Conservation (phyloP, 768 basidiomycete genomes). For the Hypholoma sublateritium region DNA sequence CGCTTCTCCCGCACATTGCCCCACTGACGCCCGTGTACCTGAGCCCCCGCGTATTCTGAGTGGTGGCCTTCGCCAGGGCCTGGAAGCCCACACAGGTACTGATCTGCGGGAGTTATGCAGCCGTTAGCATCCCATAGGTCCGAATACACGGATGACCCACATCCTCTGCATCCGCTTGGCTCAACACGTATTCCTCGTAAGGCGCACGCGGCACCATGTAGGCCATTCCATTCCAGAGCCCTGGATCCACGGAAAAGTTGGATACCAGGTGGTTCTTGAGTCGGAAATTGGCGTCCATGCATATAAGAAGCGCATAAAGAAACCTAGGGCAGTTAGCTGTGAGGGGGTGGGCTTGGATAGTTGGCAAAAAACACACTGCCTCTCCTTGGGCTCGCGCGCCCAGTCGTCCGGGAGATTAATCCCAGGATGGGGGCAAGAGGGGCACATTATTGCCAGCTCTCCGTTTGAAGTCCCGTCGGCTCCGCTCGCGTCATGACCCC, state of each 20-base stretch:
- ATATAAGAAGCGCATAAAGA: constrained; percentile 10
- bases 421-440: constrained; percentile 26
- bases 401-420: constrained; percentile 23
- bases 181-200: constrained; percentile 12
- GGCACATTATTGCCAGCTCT: constrained; percentile 23
- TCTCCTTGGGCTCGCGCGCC: constrained; percentile 9
- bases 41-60: constrained; percentile 9
- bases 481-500: constrained; percentile 21
- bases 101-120: no score
- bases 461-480: constrained; percentile 20
- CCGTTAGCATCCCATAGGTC: no score
- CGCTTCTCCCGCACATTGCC: constrained; percentile 5
- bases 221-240: constrained; percentile 5
- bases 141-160: no score
- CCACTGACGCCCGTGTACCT: constrained; percentile 13
- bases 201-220: constrained; percentile 9
- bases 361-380: no score
- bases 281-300: no score
- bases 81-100: constrained; percentile 16
- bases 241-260: constrained; percentile 11
- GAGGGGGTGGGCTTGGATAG: neutral
- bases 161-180: constrained; percentile 4
- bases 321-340: constrained; percentile 3
- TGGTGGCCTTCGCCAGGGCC: constrained; percentile 10
- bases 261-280: constrained; percentile 13